phyloP scores from a whole-genome alignment of 306 rosid genomes.

The Morella rubra region DNA sequence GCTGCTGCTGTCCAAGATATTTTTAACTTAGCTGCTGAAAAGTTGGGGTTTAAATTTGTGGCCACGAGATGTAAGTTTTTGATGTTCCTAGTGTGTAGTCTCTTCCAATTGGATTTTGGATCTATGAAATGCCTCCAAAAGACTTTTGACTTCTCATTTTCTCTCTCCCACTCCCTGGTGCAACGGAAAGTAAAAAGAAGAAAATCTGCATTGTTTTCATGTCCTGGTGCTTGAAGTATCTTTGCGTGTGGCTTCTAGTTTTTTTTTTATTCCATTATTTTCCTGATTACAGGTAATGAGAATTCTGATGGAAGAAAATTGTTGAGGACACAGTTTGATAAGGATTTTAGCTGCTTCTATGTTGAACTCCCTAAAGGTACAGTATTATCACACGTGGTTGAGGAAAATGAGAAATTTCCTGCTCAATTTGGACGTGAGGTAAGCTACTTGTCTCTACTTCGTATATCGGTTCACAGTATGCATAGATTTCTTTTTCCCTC shows the following conservation, averaged over 20 bases:
- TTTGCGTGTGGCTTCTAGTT: not conserved
- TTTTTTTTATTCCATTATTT: conserved; percentile 26
- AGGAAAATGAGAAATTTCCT: conserved; percentile 72
- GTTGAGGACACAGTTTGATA: conserved; percentile 63
- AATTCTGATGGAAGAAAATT: conserved; percentile 68
- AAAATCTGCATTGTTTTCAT: not conserved
- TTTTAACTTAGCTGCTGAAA: conserved; percentile 87
- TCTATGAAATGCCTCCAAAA: too few species aligned
- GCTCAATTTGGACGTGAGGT: conserved; percentile 99
- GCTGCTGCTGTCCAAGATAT: conserved; percentile 55
- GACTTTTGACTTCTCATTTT: not conserved
- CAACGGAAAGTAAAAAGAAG: not conserved
- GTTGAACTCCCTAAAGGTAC: conserved; percentile 77
- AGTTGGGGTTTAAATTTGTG: conserved; percentile 68
- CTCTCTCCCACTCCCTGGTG: not conserved
- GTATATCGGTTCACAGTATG: not conserved
- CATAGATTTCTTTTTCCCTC: not conserved
- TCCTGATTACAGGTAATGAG: conserved; percentile 54
- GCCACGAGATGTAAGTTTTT: conserved; percentile 52
- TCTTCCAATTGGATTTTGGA: too few species aligned
- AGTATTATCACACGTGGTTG: conserved; percentile 60
- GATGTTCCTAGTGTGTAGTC: conserved; percentile 6
- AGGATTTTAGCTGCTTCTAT: conserved; percentile 73
- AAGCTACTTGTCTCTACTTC: conserved; percentile 18
- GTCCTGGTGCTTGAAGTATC: not conserved